These are phyloP conservation scores for Ricinus communis DNA, from an alignment of 345 rosid species.

Conservation along the genomic window DNA sequence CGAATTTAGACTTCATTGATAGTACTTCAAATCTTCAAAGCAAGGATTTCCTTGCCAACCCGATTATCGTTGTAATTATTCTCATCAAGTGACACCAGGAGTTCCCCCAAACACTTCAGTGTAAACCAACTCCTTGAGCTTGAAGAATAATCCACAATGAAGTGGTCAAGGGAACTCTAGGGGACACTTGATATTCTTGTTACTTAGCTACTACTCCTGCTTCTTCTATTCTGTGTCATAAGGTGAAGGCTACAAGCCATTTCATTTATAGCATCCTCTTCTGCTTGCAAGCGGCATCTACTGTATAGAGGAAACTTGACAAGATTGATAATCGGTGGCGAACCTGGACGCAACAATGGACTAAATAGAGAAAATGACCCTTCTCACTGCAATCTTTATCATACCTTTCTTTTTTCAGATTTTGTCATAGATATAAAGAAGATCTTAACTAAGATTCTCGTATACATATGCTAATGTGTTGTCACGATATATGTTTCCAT, in stretches of 20 bases:
- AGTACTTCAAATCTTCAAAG: no score
- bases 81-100: constrained; percentile 30
- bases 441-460: no score
- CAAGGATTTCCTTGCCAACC: no score
- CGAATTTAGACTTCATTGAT: no score
- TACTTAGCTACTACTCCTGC: no score
- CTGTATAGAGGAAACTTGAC: not conserved
- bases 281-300: no score
- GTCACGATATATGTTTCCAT: no score
- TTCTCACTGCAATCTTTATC: not conserved
- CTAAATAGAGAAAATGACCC: not conserved
- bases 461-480: no score
- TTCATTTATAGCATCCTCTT: not conserved
- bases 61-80: no score
- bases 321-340: not conserved
- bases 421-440: no score
- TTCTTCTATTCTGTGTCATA: no score
- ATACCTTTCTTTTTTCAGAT: constrained; percentile 10
- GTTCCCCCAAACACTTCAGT: constrained; percentile 70
- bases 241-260: not conserved
- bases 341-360: constrained; percentile 6
- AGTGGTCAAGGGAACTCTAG: constrained; percentile 49
- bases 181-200: constrained; percentile 22
- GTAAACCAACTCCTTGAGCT: no score
- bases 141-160: constrained; percentile 31